Conservation (phyloP, 2,329 filamentous ascomycete species). For the Sphaerostilbella broomeana region DNA sequence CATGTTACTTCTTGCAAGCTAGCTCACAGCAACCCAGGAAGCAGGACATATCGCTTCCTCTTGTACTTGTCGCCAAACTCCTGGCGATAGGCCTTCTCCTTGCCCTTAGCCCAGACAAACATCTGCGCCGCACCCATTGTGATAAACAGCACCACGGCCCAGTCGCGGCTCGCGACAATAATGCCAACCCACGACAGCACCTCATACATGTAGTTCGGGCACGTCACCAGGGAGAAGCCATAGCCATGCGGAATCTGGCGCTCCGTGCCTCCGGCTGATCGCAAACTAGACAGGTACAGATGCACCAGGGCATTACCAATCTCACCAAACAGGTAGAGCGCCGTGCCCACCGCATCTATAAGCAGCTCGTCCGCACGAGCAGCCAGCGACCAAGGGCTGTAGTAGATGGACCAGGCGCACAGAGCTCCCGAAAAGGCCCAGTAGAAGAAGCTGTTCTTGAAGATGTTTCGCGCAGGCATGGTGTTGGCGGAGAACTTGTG, state of each 20-base stretch:
- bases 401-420: slow-evolving; percentile 72
- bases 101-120: slow-evolving; percentile 81
- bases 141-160: slow-evolving; percentile 71
- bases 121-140: slow-evolving; percentile 69
- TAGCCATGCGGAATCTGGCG: slow-evolving; percentile 81
- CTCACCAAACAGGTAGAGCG: slow-evolving; percentile 71
- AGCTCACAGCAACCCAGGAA: slow-evolving; percentile 68
- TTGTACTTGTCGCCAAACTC: slow-evolving; percentile 93
- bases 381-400: slow-evolving; percentile 65
- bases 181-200: slow-evolving; percentile 79
- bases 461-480: slow-evolving; percentile 85
- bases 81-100: slow-evolving; percentile 82
- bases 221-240: slow-evolving; percentile 81
- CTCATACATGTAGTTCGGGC: slow-evolving; percentile 97
- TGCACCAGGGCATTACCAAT: slow-evolving; percentile 75
- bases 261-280: slow-evolving; percentile 73
- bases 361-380: slow-evolving; percentile 42
- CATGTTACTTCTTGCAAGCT: neutral
- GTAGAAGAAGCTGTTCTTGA: slow-evolving; percentile 95
- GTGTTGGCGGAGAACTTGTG: slow-evolving; percentile 93
- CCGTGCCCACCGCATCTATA: slow-evolving; percentile 61
- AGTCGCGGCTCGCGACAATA: slow-evolving; percentile 70
- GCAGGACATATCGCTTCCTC: slow-evolving; percentile 80
- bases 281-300: slow-evolving; percentile 67
- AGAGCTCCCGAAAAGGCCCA: slow-evolving; percentile 78